phyloP scores from a whole-genome alignment of 1,139 yeast genomes.

The Saccharomyces hybrid region DNA sequence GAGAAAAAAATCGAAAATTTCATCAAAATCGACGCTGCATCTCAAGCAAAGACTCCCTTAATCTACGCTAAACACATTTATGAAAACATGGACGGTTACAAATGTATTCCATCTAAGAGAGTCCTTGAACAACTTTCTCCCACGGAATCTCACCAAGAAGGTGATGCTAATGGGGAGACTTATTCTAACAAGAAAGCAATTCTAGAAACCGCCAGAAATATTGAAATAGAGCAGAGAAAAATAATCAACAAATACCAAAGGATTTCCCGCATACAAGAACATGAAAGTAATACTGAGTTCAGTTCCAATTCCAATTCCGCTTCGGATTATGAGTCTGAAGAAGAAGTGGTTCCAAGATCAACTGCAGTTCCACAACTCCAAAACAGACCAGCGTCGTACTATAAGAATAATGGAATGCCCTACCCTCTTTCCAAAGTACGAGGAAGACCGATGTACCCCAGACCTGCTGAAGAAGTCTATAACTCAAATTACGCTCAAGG shows the following conservation, averaged over 20 bases:
- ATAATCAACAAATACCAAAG: neutral
- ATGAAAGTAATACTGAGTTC: neutral
- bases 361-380: neutral
- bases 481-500: neutral
- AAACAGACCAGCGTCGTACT: neutral
- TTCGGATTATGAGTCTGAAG: neutral
- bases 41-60: conserved; percentile 21
- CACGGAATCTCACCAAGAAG: neutral
- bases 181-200: neutral
- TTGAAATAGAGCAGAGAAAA: neutral
- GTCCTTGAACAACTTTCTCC: neutral
- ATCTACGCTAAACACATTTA: conserved; percentile 28
- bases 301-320: neutral
- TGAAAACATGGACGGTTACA: conserved; percentile 25
- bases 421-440: neutral
- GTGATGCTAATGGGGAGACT: too few species aligned
- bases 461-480: neutral
- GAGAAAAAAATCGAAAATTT: neutral
- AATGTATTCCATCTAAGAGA: conserved; percentile 19
- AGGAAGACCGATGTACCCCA: neutral
- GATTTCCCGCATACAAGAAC: neutral
- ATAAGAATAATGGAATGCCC: neutral
- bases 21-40: neutral
- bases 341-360: neutral
- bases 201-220: neutral